phyloP scores from a whole-genome alignment of 116 monocot genomes.

The Trichopus zeylanicus region DNA sequence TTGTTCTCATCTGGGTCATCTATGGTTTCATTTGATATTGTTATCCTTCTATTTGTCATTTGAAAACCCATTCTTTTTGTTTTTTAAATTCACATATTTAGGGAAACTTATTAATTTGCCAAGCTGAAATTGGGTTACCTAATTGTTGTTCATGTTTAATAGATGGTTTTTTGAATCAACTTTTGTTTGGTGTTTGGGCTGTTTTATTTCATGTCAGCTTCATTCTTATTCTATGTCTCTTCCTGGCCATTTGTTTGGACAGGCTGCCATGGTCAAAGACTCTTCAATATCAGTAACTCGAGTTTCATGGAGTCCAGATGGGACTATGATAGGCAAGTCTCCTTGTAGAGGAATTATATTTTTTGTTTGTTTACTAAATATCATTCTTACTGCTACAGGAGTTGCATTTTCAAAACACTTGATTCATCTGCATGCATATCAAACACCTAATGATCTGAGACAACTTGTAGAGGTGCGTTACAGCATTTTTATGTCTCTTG shows the following conservation, averaged over 20 bases:
- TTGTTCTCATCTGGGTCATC: no score
- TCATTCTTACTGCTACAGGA: conserved; percentile 21
- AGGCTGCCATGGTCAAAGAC: conserved; percentile 53
- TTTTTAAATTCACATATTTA: no score
- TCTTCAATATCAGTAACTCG: conserved; percentile 49
- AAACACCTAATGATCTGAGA: conserved; percentile 42
- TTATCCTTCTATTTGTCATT: no score
- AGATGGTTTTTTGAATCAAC: not conserved
- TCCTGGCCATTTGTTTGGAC: conserved; percentile 1
- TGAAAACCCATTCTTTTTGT: no score
- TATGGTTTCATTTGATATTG: no score
- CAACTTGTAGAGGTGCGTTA: conserved; percentile 37
- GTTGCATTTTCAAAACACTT: conserved; percentile 59
- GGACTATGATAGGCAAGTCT: conserved; percentile 47
- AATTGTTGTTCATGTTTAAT: not conserved
- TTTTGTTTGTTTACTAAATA: not conserved
- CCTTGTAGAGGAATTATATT: not conserved
- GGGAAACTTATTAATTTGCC: no score
- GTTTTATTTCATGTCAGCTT: not conserved
- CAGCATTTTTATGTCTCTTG: not conserved
- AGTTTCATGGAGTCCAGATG: conserved; percentile 78
- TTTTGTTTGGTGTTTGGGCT: not conserved
- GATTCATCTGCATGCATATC: conserved; percentile 47
- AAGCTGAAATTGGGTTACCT: no score
- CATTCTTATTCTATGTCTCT: not conserved